These are phyloP conservation scores for Tinospora cordifolia DNA, from an alignment of 164 flowering plant species.

Conservation along the genomic window DNA sequence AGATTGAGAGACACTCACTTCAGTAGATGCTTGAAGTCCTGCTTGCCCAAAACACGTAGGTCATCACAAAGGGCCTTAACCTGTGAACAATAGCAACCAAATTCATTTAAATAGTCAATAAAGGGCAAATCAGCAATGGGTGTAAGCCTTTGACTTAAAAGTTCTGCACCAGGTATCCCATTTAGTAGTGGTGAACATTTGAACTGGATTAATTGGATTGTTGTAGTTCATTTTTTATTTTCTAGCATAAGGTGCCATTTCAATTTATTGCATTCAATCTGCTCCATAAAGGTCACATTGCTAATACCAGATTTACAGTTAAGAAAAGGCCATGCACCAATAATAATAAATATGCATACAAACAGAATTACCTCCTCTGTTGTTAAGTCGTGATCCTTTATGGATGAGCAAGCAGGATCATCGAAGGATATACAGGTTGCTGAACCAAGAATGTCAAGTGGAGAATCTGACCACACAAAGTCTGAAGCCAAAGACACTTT, in stretches of 20 bases:
- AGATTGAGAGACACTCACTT: slow-evolving; percentile 47
- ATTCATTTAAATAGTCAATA: neutral
- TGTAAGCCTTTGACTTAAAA: neutral
- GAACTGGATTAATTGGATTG: too few species aligned
- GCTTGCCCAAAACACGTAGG: slow-evolving; percentile 79
- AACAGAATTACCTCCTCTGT: slow-evolving; percentile 68
- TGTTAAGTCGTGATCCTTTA: slow-evolving; percentile 63
- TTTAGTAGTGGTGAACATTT: too few species aligned
- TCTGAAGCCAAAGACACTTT: slow-evolving; percentile 71
- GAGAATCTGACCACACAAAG: slow-evolving; percentile 69
- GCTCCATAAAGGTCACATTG: neutral
- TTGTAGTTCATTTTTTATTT: too few species aligned
- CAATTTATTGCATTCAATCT: neutral
- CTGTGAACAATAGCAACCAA: slow-evolving; percentile 28
- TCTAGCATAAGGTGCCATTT: neutral
- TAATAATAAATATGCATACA: neutral
- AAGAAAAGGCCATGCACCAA: neutral
- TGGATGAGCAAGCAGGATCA: slow-evolving; percentile 52
- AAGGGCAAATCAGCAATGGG: neutral
- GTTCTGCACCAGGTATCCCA: too few species aligned
- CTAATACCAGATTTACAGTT: neutral
- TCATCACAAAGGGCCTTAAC: slow-evolving; percentile 78
- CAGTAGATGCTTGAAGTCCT: slow-evolving; percentile 83
- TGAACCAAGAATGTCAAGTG: slow-evolving; percentile 84
- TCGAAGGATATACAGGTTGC: slow-evolving; percentile 67